These are phyloP conservation scores for Solanum ossicruentum DNA, from an alignment of 257 asterid genomes.

Conservation along the genomic window DNA sequence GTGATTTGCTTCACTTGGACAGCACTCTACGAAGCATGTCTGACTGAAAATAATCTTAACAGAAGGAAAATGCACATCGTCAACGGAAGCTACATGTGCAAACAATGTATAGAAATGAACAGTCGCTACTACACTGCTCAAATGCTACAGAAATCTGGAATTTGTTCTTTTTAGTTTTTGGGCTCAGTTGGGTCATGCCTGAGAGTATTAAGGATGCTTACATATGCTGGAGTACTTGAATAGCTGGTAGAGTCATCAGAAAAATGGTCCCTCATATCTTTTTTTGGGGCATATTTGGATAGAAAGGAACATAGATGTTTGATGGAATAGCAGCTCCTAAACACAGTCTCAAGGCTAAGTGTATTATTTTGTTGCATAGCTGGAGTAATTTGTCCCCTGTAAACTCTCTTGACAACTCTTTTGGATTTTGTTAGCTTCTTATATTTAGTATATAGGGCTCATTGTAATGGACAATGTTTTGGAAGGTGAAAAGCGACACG, in stretches of 20 bases:
- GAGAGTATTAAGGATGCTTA: not conserved
- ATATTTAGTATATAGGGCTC: not conserved
- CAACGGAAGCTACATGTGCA: no score
- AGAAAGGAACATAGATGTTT: not conserved
- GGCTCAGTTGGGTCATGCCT: not conserved
- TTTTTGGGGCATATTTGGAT: not conserved
- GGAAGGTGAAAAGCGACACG: no score
- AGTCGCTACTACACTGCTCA: no score
- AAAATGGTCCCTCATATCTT: not conserved
- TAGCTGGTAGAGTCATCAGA: not conserved
- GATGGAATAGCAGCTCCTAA: not conserved
- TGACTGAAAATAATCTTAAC: no score
- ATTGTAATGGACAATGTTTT: no score
- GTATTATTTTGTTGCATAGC: not conserved
- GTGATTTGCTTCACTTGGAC: no score
- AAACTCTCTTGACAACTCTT: not conserved
- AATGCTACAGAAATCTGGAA: no score
- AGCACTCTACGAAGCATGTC: no score
- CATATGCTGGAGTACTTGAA: not conserved
- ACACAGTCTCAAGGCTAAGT: not conserved
- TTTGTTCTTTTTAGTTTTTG: not conserved
- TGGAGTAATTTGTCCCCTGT: not conserved
- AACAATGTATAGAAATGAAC: no score
- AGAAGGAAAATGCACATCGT: no score
- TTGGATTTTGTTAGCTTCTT: not conserved